These are phyloP conservation scores for Gleditsia sinensis DNA, from an alignment of 306 rosid species.

Conservation along the genomic window DNA sequence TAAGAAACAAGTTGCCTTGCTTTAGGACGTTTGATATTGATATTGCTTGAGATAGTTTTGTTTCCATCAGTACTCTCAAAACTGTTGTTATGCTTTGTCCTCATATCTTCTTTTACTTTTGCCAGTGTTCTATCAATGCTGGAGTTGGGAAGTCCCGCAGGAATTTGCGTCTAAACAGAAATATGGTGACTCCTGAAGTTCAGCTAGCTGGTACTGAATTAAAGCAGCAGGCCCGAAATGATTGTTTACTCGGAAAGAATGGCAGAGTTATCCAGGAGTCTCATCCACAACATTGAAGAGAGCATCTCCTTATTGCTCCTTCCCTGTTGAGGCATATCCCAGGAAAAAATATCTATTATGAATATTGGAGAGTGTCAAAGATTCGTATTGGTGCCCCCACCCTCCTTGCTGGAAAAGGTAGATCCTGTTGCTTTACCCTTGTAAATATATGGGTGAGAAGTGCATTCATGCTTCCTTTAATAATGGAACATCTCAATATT, in stretches of 20 bases:
- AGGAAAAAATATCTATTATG: constrained; percentile 51
- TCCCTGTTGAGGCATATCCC: constrained; percentile 44
- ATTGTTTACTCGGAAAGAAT: constrained; percentile 31
- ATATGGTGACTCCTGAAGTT: constrained; percentile 26
- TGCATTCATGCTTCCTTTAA: constrained; percentile 49
- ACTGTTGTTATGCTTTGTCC: not conserved
- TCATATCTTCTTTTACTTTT: constrained; percentile 20
- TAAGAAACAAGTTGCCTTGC: not conserved
- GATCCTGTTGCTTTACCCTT: constrained; percentile 69
- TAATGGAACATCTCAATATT: constrained; percentile 46
- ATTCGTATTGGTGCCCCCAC: constrained; percentile 30
- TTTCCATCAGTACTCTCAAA: not conserved
- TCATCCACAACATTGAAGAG: constrained; percentile 59
- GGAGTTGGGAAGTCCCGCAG: constrained; percentile 31
- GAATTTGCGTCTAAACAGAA: constrained; percentile 30
- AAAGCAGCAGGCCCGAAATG: constrained; percentile 26
- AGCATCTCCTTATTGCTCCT: constrained; percentile 41
- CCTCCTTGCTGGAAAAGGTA: constrained; percentile 54
- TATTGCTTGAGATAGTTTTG: not conserved
- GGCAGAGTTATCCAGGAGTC: constrained; percentile 43
- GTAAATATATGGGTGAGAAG: constrained; percentile 56
- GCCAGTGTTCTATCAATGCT: constrained; percentile 39
- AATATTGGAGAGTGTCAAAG: constrained; percentile 39
- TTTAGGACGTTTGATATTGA: not conserved
- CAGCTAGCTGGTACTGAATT: constrained; percentile 27